A percentile compares a stretch with the other conserved stretches of the same genome.
phyloP scores from a whole-genome alignment of 768 basidiomycete genomes.

The Pleurotus salmoneostramineus region DNA sequence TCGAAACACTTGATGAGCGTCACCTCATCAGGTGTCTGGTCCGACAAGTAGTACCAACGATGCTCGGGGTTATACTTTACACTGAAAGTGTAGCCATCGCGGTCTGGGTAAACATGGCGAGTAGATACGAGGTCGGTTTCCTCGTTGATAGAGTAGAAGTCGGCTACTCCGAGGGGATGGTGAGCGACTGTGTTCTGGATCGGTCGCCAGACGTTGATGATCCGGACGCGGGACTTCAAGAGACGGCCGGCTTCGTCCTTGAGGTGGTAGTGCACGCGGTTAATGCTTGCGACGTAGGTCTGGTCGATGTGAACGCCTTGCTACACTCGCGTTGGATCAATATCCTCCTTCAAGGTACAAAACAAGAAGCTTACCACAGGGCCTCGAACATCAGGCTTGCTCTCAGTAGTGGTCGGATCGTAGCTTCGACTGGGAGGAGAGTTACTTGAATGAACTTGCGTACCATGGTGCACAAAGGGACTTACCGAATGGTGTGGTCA shows the following conservation, averaged over 20 bases:
- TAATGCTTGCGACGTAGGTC: conserved; percentile 36
- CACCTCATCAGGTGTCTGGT: conserved; percentile 44
- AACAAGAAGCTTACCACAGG: conserved; percentile 21
- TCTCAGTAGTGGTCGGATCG: conserved; percentile 31
- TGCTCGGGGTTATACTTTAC: conserved; percentile 43
- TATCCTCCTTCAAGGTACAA: too few species aligned
- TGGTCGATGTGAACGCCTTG: conserved; percentile 43
- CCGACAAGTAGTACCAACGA: conserved; percentile 47
- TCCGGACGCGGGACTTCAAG: conserved; percentile 47
- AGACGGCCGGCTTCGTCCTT: conserved; percentile 41
- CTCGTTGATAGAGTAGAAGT: conserved; percentile 40
- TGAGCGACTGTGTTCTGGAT: conserved; percentile 43
- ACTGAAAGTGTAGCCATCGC: conserved; percentile 48
- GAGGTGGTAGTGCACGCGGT: conserved; percentile 47
- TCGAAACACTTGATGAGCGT: conserved; percentile 54
- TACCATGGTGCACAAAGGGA: too few species aligned
- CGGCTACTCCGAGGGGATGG: conserved; percentile 49
- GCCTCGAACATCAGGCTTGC: conserved; percentile 33
- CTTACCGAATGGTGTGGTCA: conserved; percentile 49
- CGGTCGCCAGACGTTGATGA: conserved; percentile 61
- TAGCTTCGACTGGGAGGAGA: conserved; percentile 42
- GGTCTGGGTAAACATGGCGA: conserved; percentile 42
- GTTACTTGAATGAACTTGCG: too few species aligned
- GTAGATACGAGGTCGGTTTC: conserved; percentile 39
- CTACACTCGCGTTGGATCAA: too few species aligned